Evolutionary conservation across 108 stramenopile genomes (phyloP).

Genomic region (Cyclotella choctawhatcheeana): DNA sequence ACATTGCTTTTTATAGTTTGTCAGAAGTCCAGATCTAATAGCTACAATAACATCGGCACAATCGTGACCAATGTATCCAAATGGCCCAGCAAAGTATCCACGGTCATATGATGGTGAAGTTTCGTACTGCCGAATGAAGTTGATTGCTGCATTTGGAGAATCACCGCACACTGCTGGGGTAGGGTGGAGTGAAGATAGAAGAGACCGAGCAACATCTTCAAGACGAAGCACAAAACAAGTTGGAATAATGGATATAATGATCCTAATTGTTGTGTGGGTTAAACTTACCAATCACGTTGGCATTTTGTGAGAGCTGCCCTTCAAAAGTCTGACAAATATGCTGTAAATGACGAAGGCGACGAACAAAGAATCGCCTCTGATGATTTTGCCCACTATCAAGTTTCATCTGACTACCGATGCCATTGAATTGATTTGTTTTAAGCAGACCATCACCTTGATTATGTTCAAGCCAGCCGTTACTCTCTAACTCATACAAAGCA

Average conservation of each 20-base stretch:
- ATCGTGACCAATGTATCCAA: constrained; percentile 76
- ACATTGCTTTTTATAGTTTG: constrained; percentile 17
- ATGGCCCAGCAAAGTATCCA: constrained; percentile 85
- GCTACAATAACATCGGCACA: constrained; percentile 79
- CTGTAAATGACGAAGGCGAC: constrained; percentile 79
- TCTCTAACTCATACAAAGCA: constrained; percentile 56
- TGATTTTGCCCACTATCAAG: constrained; percentile 3
- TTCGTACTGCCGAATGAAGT: constrained; percentile 76
- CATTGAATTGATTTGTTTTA: constrained; percentile 28
- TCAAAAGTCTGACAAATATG: constrained; percentile 84
- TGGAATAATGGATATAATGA: too few species aligned
- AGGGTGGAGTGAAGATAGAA: constrained; percentile 75
- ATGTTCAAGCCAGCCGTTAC: constrained; percentile 54
- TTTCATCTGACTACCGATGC: constrained; percentile 10
- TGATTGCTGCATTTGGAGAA: constrained; percentile 51
- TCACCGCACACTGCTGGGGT: constrained; percentile 87
- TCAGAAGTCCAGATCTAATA: constrained; percentile 72
- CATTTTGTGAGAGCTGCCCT: constrained; percentile 49
- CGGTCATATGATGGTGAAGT: constrained; percentile 64
- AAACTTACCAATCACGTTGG: constrained; percentile 40
- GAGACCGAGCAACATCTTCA: constrained; percentile 49
- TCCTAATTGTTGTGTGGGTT: background rate
- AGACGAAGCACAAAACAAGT: too few species aligned
- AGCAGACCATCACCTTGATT: constrained; percentile 4
- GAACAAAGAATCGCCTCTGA: constrained; percentile 62